Evolutionary conservation across 2,329 filamentous ascomycete genomes (phyloP).

Genomic region (Xylariales sp.): DNA sequence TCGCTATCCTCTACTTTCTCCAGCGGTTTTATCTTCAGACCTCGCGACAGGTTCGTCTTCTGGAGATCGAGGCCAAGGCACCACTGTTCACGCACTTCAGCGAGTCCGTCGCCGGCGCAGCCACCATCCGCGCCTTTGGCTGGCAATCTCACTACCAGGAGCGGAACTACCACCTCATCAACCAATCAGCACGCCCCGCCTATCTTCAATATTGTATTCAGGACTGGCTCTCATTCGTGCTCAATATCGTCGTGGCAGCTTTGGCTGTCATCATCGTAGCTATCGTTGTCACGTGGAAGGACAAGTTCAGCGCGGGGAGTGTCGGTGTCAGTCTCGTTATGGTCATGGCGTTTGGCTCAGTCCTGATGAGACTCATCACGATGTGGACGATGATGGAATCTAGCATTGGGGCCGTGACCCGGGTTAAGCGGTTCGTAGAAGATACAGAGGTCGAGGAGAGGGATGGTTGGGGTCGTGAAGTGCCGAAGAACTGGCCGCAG

Average conservation of each 20-base stretch:
- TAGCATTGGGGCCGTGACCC: slow-evolving; percentile 18
- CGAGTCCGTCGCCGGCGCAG: slow-evolving; percentile 15
- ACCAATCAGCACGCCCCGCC: slow-evolving; percentile 24
- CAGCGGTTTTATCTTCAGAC: slow-evolving; percentile 30
- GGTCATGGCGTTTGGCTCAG: slow-evolving; percentile 31
- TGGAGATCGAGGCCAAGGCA: slow-evolving; percentile 19
- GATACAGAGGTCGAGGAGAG: slow-evolving; percentile 8
- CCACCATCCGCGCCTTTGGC: slow-evolving; percentile 9
- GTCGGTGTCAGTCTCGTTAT: slow-evolving; percentile 33
- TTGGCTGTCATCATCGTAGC: slow-evolving; percentile 25
- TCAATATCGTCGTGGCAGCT: slow-evolving; percentile 27
- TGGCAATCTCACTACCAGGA: slow-evolving; percentile 5
- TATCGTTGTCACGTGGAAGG: slow-evolving; percentile 15
- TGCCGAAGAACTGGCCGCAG: slow-evolving; percentile 6
- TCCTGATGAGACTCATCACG: slow-evolving; percentile 24
- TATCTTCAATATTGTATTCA: slow-evolving; percentile 31
- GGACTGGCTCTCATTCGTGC: slow-evolving; percentile 28
- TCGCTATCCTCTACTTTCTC: slow-evolving; percentile 21
- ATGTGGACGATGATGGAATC: slow-evolving; percentile 29
- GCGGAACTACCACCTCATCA: slow-evolving; percentile 7
- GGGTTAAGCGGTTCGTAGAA: slow-evolving; percentile 3
- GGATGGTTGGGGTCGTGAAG: not conserved
- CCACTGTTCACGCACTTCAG: slow-evolving; percentile 28
- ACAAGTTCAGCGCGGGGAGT: slow-evolving; percentile 8
- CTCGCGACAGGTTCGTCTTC: slow-evolving; percentile 28